Evolutionary conservation across 2,329 filamentous ascomycete species (phyloP).

Genomic region (Rhinocladiella mackenziei): DNA sequence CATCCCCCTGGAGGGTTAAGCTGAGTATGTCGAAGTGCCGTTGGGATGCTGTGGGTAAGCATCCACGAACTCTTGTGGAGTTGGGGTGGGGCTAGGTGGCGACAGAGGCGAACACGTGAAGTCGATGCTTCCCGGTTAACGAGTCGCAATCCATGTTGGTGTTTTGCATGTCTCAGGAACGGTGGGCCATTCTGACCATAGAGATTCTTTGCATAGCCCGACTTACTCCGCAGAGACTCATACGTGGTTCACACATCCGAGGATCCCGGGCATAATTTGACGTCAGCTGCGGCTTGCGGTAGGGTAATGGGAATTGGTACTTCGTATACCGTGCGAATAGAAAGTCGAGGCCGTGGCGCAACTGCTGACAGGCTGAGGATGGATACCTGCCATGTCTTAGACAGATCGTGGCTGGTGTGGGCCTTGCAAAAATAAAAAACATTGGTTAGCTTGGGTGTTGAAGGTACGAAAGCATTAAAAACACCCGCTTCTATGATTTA

Average conservation of each 20-base stretch:
- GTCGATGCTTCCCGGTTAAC: background rate
- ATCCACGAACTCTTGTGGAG: no score
- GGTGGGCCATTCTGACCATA: constrained; percentile 1
- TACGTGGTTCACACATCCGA: constrained; percentile 1
- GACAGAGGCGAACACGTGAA: constrained; percentile 1
- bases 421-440: no score
- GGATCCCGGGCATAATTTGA: background rate
- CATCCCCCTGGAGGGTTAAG: no score
- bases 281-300: background rate
- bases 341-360: background rate
- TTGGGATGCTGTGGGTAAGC: no score
- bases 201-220: background rate
- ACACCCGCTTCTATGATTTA: no score
- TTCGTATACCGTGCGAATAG: background rate
- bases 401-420: no score
- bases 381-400: no score
- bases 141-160: background rate
- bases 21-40: no score
- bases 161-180: constrained; percentile 5
- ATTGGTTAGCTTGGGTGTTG: no score
- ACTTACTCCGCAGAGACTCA: constrained; percentile 1
- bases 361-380: no score
- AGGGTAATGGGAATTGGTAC: constrained; percentile 1
- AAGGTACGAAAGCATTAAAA: no score
- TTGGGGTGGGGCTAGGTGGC: no score